Conservation (phyloP, 306 rosid species). For the Rosa lucieae region DNA sequence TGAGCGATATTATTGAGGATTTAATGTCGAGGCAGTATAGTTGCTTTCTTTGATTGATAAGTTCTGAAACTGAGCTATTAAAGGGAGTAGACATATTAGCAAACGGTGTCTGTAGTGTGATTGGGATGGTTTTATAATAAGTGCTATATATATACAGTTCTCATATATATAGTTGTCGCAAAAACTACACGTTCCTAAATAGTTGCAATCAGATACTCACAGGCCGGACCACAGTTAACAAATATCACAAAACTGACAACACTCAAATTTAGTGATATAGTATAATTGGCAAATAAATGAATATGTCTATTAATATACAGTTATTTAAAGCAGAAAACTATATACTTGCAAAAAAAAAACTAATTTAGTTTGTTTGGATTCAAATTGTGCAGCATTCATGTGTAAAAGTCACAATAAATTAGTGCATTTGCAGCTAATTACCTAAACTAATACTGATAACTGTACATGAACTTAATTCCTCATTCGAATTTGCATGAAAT, state of each 20-base stretch:
- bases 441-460: too few relatives aligned
- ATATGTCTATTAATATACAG: background rate
- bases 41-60: conserved; percentile 4
- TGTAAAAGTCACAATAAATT: too few relatives aligned
- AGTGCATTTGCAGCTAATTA: too few relatives aligned
- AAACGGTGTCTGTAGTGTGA: background rate
- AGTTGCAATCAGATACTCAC: background rate
- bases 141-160: background rate
- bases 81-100: background rate
- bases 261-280: background rate
- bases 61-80: conserved; percentile 5
- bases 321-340: background rate
- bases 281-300: background rate
- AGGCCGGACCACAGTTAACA: background rate
- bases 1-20: background rate
- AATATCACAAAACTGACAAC: background rate
- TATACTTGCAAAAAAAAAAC: background rate
- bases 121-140: background rate
- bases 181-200: background rate
- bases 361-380: too few relatives aligned
- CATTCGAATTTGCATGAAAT: too few relatives aligned
- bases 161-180: background rate
- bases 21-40: background rate
- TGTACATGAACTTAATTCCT: too few relatives aligned
- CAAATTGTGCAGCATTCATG: too few relatives aligned